Base-by-base conservation (phyloP, 106 monocot genomes). In the Phalaenopsis equestris region DNA sequence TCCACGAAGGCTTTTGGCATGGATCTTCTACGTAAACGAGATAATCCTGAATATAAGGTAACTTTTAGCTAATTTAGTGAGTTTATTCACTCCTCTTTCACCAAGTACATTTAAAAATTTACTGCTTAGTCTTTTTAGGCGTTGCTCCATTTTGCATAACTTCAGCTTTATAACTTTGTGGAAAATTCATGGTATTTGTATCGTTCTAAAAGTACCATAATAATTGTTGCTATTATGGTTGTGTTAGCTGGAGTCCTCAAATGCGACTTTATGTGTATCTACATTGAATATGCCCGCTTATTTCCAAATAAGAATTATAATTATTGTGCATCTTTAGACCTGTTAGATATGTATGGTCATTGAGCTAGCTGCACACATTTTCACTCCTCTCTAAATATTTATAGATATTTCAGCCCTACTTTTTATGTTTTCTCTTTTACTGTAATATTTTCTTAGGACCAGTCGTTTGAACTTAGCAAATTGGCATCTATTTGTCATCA, bases 21-120 rank as follows among this genome's bases (percentile, higher is more conserved):
- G 99, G 88, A 99, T 80, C 91, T 99, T 83, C 83, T 99, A 42
- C 84, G 93, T 21, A 99, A 93, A 77, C 81, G 81, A 76, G 99
- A 95, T 77, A 95, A 91, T 83, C 95, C 92, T 23, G 91, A 95
- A 79, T 89, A 99, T 81, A 93, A 93, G 95, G 99, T 95, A 81
- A 82, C 23, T 46, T 3, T 37, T 47, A 42, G 19, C 45, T 36
- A 45, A n/a, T 43, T 70, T 1, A 67, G 67, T 67, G 67, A n/a
- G 24, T 15, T 8, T 72, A 11, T 72, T 74, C 43, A 43, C 19
- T 19, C 16, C n/a, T 74, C 3, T 74, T 74, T 18, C 42, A 70
- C 4, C 61, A n/a, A 61, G 7, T 39, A 10, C 38, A 70, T 38
- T 70, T 70, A 70, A 3, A 38, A 41, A 70, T 70, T 70, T 70